Evolutionary conservation across 2,329 filamentous ascomycete genomes (phyloP).

Genomic region (Tolypocladium endophyticum): DNA sequence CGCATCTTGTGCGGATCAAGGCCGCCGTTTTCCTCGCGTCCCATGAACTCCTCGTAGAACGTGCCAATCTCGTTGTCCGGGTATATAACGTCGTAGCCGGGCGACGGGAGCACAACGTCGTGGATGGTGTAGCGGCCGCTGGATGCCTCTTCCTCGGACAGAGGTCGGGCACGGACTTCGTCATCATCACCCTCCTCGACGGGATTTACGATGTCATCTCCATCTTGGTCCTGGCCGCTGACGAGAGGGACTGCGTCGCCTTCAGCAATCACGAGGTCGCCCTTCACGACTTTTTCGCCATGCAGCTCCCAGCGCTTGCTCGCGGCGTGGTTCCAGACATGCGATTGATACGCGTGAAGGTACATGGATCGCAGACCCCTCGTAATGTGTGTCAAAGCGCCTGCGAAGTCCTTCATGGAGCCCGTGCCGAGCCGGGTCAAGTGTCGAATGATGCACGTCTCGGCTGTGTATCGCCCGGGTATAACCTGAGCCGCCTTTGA

Average conservation of each 20-base stretch:
- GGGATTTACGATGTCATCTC: conserved; percentile 32
- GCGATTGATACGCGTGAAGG: conserved; percentile 89
- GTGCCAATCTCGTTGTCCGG: conserved; percentile 73
- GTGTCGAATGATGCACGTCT: conserved; percentile 68
- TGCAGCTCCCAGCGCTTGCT: conserved; percentile 71
- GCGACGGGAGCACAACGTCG: conserved; percentile 85
- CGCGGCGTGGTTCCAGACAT: conserved; percentile 83
- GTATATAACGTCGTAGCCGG: conserved; percentile 83
- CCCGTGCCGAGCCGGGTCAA: conserved; percentile 41
- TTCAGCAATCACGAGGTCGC: conserved; percentile 65
- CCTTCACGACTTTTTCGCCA: conserved; percentile 64
- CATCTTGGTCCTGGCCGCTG: conserved; percentile 54
- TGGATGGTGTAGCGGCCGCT: conserved; percentile 71
- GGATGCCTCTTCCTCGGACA: conserved; percentile 68
- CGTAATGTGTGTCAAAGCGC: conserved; percentile 70
- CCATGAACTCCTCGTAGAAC: conserved; percentile 85
- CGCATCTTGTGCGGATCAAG: conserved; percentile 84
- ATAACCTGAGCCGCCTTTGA: conserved; percentile 55
- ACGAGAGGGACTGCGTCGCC: conserved; percentile 19
- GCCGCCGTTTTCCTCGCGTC: conserved; percentile 59
- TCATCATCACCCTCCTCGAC: conserved; percentile 29
- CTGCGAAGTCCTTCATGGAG: conserved; percentile 60
- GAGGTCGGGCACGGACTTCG: conserved; percentile 51
- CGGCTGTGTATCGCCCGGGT: conserved; percentile 73
- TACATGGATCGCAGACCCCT: conserved; percentile 86